Percentiles rank a stretch among this genome's conserved stretches.
Evolutionary conservation across 129 eudicot genomes (phyloP).

Genomic region (Tagetes erecta): DNA sequence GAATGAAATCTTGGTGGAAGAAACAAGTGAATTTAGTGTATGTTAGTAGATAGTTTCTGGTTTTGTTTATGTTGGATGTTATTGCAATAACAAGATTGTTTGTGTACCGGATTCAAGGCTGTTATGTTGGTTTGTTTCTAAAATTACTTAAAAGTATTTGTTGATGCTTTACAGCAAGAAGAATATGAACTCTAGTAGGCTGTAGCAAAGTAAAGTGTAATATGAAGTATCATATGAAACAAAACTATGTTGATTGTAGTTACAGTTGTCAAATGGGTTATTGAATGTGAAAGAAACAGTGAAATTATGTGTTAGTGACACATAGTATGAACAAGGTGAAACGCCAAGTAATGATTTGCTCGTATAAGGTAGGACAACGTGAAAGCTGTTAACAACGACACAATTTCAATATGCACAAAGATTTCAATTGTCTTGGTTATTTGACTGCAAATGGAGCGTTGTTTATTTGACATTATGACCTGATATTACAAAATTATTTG

Average conservation of each 20-base stretch:
- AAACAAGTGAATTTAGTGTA: slow-evolving; percentile 27
- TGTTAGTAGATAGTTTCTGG: slow-evolving; percentile 11
- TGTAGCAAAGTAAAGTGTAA: background rate
- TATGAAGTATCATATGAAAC: background rate
- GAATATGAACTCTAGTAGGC: background rate
- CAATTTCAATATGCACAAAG: background rate
- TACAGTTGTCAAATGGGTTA: too few relatives aligned
- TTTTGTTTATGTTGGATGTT: slow-evolving; percentile 16
- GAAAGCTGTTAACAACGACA: background rate
- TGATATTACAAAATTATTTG: too few relatives aligned
- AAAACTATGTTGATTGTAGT: too few relatives aligned
- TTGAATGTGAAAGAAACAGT: too few relatives aligned
- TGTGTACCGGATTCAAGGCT: slow-evolving; percentile 10
- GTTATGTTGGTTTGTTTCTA: slow-evolving; percentile 13
- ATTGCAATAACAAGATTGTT: slow-evolving; percentile 23
- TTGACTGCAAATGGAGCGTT: background rate
- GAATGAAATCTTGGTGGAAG: slow-evolving; percentile 64
- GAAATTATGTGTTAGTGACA: background rate
- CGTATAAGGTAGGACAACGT: slow-evolving; percentile 3
- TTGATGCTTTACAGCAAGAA: background rate
- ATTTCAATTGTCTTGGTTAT: background rate
- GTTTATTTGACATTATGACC: too few relatives aligned
- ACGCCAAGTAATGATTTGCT: background rate
- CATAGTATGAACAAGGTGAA: background rate
- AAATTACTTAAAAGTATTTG: background rate